These are phyloP conservation scores for Calonectria multiphialidica DNA, from an alignment of 2,329 filamentous ascomycete species.

Conservation along the genomic window DNA sequence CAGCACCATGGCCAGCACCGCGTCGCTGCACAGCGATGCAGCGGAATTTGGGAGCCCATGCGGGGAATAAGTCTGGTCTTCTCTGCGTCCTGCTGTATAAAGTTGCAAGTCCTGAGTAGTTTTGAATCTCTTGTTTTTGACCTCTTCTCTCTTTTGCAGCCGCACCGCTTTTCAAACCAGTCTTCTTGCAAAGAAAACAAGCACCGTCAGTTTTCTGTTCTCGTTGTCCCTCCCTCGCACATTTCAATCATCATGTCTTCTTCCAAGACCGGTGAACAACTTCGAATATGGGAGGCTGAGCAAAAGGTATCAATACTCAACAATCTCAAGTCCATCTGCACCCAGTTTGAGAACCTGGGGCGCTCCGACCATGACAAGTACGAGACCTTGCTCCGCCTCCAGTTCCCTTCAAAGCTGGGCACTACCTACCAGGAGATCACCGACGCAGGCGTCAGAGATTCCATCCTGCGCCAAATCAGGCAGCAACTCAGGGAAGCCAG, in stretches of 20 bases:
- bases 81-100: neutral
- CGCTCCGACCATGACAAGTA: neutral
- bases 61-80: neutral
- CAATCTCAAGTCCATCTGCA: neutral
- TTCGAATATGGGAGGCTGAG: neutral
- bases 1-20: neutral
- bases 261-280: neutral
- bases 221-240: neutral
- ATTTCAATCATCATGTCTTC: neutral
- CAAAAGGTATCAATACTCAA: neutral
- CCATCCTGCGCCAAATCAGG: neutral
- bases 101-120: neutral
- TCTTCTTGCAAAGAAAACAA: neutral
- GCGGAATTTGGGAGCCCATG: neutral
- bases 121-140: neutral
- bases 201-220: neutral
- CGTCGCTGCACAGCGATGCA: neutral
- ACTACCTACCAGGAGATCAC: neutral
- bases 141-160: neutral
- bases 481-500: neutral
- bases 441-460: neutral
- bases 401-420: neutral
- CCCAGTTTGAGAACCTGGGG: neutral
- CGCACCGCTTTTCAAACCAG: neutral
- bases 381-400: neutral